Base-by-base conservation (phyloP, 2,329 filamentous ascomycete species). In the Phyllosticta citriasiana region DNA sequence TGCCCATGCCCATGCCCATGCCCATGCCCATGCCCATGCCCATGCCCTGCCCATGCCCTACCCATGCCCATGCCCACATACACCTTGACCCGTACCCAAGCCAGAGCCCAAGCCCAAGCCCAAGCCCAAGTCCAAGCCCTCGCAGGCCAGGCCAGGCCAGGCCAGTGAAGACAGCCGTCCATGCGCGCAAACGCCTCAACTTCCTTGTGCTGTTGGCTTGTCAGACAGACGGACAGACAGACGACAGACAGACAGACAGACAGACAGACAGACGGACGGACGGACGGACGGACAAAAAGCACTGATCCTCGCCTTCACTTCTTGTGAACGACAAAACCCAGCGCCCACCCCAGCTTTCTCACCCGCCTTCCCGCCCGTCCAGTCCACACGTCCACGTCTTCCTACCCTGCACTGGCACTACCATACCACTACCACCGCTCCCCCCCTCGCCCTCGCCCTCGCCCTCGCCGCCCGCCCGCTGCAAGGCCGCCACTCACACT, bases 401-500 rank as follows among this genome's bases (percentile, higher is more conserved):
- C 27, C 27, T 8, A 30, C 27, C 27, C 9, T 6, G 27, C 27
- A 30, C 24, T 55, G 53, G 16, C 53, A 10, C 19, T 14, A 6
- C 33, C 33, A 16, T 22, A 22, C 19, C 19, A 22, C 19, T 22
- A 22, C 19, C 19, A 22, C 19, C 19, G 19, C 19, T 22, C 19
- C 33, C 14, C 33, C 33, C 33, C 33, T n/a, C n/a, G n/a, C n/a
- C n/a, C n/a, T n/a, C n/a, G n/a, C n/a, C 33, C 33, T 40, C 33
- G 33, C 33, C 33, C 33, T 33, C 26, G 53, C 56, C 59, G 24
- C 59, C 59, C 40, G 27, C 59, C 54, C 19, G 55, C 59, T 61
- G 59, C 59, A 61, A 61, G 59, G 55, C 60, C 60, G 55, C 55
- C 60, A 61, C 60, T 52, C 60, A 55, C 55, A 61, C 60, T 52